phyloP scores from a whole-genome alignment of 2,329 filamentous ascomycete species.

The Scedosporium dehoogii region DNA sequence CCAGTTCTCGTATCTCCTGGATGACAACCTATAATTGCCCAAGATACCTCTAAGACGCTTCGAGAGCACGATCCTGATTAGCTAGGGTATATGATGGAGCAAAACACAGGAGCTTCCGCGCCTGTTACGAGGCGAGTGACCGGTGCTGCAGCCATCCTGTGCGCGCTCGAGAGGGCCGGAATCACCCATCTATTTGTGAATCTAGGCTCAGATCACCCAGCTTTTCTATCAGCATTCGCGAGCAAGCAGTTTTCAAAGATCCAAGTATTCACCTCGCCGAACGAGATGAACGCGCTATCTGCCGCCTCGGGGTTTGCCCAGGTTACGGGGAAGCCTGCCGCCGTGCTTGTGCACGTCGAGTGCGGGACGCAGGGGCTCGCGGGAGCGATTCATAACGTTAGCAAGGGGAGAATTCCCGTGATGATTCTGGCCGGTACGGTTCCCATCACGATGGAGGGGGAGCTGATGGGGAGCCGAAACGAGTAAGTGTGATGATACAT shows the following conservation, averaged over 20 bases:
- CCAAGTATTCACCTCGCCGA: slow-evolving; percentile 19
- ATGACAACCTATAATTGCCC: too few relatives aligned
- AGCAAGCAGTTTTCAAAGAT: slow-evolving; percentile 15
- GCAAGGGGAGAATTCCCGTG: slow-evolving; percentile 19
- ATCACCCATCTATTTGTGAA: slow-evolving; percentile 43
- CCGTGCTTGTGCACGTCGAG: slow-evolving; percentile 20
- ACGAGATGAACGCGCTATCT: slow-evolving; percentile 19
- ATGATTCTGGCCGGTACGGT: slow-evolving; percentile 33
- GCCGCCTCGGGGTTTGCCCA: slow-evolving; percentile 15
- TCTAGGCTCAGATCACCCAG: slow-evolving; percentile 37
- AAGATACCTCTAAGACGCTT: too few relatives aligned
- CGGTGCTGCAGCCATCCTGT: slow-evolving; percentile 38
- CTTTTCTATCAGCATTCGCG: slow-evolving; percentile 18
- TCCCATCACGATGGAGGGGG: slow-evolving; percentile 31
- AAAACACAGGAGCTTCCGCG: not conserved
- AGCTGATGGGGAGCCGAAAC: slow-evolving; percentile 28
- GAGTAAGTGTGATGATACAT: slow-evolving; percentile 16
- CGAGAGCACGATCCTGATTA: too few relatives aligned
- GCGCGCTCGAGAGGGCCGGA: slow-evolving; percentile 50
- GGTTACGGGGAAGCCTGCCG: slow-evolving; percentile 17
- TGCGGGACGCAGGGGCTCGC: slow-evolving; percentile 17
- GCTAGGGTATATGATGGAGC: not conserved
- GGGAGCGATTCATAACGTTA: slow-evolving; percentile 18
- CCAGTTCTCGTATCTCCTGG: too few relatives aligned
- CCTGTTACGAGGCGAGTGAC: not conserved